These are phyloP conservation scores for Nannochloris sp. DNA, from an alignment of 139 green algal genomes.

Conservation along the genomic window DNA sequence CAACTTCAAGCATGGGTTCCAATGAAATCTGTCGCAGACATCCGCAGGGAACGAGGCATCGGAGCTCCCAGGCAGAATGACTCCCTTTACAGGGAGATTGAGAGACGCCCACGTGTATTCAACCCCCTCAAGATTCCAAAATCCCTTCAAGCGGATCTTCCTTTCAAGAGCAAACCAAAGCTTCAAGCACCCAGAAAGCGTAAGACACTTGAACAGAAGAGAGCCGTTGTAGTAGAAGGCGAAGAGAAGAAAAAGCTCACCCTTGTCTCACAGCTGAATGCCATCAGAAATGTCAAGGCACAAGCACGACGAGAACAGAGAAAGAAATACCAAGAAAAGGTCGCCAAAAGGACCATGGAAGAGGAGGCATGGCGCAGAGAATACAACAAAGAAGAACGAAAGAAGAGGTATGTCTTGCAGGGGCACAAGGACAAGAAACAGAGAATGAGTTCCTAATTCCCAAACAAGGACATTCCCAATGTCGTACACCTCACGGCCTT, in stretches of 20 bases:
- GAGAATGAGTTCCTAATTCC: slow-evolving; percentile 13
- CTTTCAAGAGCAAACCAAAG: slow-evolving; percentile 95
- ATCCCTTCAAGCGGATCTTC: slow-evolving; percentile 72
- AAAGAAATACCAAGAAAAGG: slow-evolving; percentile 20
- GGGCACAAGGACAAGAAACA: slow-evolving; percentile 35
- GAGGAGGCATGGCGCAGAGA: slow-evolving; percentile 42
- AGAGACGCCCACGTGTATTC: slow-evolving; percentile 73
- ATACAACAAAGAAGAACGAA: slow-evolving; percentile 51
- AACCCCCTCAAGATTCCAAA: slow-evolving; percentile 86
- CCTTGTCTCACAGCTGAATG: slow-evolving; percentile 80
- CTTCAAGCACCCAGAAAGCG: slow-evolving; percentile 49
- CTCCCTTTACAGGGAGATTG: slow-evolving; percentile 82
- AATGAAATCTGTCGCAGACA: slow-evolving; percentile 80
- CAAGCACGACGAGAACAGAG: slow-evolving; percentile 52
- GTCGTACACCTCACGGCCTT: too few relatives aligned
- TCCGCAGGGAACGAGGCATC: slow-evolving; percentile 64
- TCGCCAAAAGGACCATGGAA: slow-evolving; percentile 38
- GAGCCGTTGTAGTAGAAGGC: slow-evolving; percentile 71
- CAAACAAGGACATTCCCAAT: not conserved
- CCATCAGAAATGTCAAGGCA: slow-evolving; percentile 88
- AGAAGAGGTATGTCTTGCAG: slow-evolving; percentile 56
- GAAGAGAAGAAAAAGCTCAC: slow-evolving; percentile 38
- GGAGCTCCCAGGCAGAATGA: slow-evolving; percentile 75
- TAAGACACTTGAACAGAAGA: slow-evolving; percentile 74
- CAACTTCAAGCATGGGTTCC: slow-evolving; percentile 52